A percentile compares a stretch with the other conserved stretches of the same genome.
These are phyloP conservation scores for Stephanodiscus triporus DNA, from an alignment of 108 stramenopile species.

Conservation along the genomic window DNA sequence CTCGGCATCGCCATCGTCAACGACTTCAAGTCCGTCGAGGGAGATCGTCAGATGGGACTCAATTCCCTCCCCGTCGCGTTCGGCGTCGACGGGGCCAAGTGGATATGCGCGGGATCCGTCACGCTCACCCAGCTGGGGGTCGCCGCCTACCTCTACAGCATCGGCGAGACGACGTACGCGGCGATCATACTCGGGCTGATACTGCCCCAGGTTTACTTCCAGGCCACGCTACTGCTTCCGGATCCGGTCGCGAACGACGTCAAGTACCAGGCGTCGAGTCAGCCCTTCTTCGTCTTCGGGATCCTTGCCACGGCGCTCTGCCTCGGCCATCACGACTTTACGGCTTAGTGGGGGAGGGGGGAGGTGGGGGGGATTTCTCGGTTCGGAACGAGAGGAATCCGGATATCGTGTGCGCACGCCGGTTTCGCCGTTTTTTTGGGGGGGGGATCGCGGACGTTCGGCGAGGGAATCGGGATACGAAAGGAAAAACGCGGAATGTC, in stretches of 20 bases:
- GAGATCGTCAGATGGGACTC: slow-evolving; percentile 90
- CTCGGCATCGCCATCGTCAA: slow-evolving; percentile 96
- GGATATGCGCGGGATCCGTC: slow-evolving; percentile 89
- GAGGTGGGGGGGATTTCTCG: too few species aligned
- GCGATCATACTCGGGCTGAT: slow-evolving; percentile 76
- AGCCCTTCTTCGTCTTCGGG: slow-evolving; percentile 96
- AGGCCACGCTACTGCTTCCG: slow-evolving; percentile 87
- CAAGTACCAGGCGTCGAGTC: slow-evolving; percentile 92
- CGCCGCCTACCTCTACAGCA: slow-evolving; percentile 85
- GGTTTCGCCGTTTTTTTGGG: too few species aligned
- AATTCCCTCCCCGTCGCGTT: slow-evolving; percentile 95
- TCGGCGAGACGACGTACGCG: slow-evolving; percentile 88
- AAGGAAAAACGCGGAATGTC: too few species aligned
- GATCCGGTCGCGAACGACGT: slow-evolving; percentile 96
- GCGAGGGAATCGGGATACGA: background rate
- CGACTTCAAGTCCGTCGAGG: slow-evolving; percentile 97
- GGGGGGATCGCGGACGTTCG: too few species aligned
- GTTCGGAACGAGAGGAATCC: too few species aligned
- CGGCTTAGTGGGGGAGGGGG: slow-evolving; percentile 13
- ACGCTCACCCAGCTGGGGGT: slow-evolving; percentile 91
- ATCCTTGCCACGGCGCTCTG: slow-evolving; percentile 92
- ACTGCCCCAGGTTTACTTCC: slow-evolving; percentile 93
- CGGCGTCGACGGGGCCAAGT: slow-evolving; percentile 95
- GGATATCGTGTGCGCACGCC: too few species aligned
- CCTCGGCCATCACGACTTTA: slow-evolving; percentile 90